Conservation (phyloP, 768 basidiomycete genomes). For the Trametes coccinea region DNA sequence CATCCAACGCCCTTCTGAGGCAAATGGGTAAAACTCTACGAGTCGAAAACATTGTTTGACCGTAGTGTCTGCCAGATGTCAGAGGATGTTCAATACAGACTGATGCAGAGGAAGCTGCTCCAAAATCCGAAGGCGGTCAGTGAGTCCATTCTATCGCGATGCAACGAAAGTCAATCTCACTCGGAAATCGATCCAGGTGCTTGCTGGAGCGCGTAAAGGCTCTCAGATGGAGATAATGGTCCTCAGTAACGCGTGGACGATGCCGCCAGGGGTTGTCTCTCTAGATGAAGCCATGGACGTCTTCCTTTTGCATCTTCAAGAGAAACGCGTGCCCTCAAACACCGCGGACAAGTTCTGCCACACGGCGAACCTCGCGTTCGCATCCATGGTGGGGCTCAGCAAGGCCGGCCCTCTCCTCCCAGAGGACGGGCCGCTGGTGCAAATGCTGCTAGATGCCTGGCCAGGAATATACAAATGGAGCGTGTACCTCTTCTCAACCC, state of each 20-base stretch:
- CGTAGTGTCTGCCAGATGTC: no score
- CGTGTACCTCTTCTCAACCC: conserved; percentile 33
- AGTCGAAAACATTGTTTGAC: no score
- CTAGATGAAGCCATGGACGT: conserved; percentile 31
- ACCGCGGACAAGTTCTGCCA: conserved; percentile 2
- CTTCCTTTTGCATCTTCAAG: conserved; percentile 35
- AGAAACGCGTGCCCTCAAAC: conserved; percentile 19
- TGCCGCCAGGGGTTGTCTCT: conserved; percentile 17
- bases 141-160: no score
- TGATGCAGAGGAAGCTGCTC: background rate
- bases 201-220: conserved; percentile 22
- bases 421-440: conserved; percentile 25
- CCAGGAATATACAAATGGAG: conserved; percentile 41
- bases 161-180: background rate
- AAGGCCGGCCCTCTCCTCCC: conserved; percentile 32
- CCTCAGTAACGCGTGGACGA: conserved; percentile 32
- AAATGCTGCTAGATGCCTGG: conserved; percentile 34
- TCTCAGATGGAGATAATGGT: conserved; percentile 18
- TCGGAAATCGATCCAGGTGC: conserved; percentile 6
- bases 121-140: background rate
- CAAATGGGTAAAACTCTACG: no score
- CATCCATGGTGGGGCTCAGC: conserved; percentile 36
- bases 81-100: background rate
- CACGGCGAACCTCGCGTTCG: conserved; percentile 33
- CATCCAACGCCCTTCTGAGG: no score